Conservation (phyloP, 2,329 filamentous ascomycete genomes). For the Botryotinia globosa region DNA sequence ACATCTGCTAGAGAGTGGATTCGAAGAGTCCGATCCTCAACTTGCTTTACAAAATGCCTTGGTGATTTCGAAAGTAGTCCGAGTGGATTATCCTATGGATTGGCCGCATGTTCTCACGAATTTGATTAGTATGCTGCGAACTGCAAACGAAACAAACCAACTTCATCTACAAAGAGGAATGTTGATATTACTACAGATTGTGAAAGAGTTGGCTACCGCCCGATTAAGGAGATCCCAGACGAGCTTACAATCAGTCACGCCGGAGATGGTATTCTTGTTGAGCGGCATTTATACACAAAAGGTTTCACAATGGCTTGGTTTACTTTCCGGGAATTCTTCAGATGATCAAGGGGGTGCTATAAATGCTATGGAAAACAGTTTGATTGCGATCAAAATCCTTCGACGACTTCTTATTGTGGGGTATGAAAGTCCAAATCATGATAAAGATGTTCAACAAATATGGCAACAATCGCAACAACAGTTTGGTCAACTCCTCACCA, state of each 20-base stretch:
- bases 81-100: slow-evolving; percentile 83
- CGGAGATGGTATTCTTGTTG: slow-evolving; percentile 79
- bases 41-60: slow-evolving; percentile 86
- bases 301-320: slow-evolving; percentile 65
- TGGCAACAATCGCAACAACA: slow-evolving; percentile 78
- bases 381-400: slow-evolving; percentile 75
- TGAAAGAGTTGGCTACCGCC: slow-evolving; percentile 86
- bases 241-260: slow-evolving; percentile 72
- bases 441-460: slow-evolving; percentile 71
- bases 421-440: slow-evolving; percentile 80
- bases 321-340: slow-evolving; percentile 52
- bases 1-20: slow-evolving; percentile 70
- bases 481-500: slow-evolving; percentile 70
- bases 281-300: slow-evolving; percentile 75
- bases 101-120: slow-evolving; percentile 67
- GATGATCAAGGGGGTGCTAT: slow-evolving; percentile 58
- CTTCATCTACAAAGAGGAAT: slow-evolving; percentile 69
- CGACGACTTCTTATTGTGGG: slow-evolving; percentile 76
- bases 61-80: slow-evolving; percentile 80
- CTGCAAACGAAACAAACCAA: slow-evolving; percentile 55
- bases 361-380: slow-evolving; percentile 70
- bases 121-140: slow-evolving; percentile 64
- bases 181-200: slow-evolving; percentile 75
- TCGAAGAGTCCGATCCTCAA: slow-evolving; percentile 71
- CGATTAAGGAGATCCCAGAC: slow-evolving; percentile 71